Conservation (phyloP, 805 yeast species). For the Candida anglica region DNA sequence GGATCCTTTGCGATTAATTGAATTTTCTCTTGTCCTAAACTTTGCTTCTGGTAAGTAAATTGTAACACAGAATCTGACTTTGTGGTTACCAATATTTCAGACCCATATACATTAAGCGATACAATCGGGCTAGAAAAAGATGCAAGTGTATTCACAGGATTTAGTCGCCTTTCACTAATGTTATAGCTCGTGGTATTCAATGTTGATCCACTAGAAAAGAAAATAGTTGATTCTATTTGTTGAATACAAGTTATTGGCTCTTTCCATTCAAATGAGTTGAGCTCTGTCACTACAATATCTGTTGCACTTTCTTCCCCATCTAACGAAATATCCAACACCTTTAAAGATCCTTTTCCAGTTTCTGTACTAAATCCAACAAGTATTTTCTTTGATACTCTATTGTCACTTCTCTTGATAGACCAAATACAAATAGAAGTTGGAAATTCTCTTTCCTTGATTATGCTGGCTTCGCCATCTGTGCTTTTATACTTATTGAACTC, state of each 20-base stretch:
- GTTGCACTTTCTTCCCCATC: constrained; percentile 9
- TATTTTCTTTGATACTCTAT: constrained; percentile 28
- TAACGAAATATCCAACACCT: constrained; percentile 26
- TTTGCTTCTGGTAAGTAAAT: constrained; percentile 14
- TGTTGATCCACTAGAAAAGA: constrained; percentile 26
- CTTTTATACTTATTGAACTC: constrained; percentile 14
- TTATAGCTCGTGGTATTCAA: constrained; percentile 32
- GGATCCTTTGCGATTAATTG: constrained; percentile 25
- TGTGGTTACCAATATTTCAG: constrained; percentile 23
- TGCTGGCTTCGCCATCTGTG: constrained; percentile 6
- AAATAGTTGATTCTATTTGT: constrained; percentile 28
- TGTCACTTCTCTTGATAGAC: constrained; percentile 26
- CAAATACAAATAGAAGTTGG: constrained; percentile 32
- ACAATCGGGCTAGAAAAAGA: constrained; percentile 28
- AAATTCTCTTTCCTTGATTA: constrained; percentile 23
- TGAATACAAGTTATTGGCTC: constrained; percentile 30
- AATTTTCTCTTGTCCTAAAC: constrained; percentile 7
- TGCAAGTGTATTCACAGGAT: constrained; percentile 18
- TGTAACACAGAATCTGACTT: constrained; percentile 30
- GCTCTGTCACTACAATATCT: constrained; percentile 21
- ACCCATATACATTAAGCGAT: constrained; percentile 15
- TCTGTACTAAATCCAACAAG: constrained; percentile 23
- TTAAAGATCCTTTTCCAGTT: constrained; percentile 24
- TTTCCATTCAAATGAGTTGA: constrained; percentile 26
- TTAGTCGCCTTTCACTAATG: constrained; percentile 25